Percentiles rank a stretch among this genome's conserved stretches.
These are phyloP conservation scores for Suhomyces vadensis DNA, from an alignment of 805 yeast species.

Conservation along the genomic window DNA sequence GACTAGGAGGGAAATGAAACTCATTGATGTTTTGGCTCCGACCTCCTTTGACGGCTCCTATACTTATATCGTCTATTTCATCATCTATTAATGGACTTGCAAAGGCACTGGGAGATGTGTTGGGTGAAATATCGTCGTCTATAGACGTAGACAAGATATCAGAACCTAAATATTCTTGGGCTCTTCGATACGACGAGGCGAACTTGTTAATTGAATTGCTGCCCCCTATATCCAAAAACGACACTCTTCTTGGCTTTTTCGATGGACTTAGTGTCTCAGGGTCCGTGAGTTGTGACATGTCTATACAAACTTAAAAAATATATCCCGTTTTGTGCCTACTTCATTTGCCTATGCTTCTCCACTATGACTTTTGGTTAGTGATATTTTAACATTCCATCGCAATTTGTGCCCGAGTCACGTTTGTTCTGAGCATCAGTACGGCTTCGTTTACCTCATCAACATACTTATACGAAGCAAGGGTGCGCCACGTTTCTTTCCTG, in stretches of 20 bases:
- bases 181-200: conserved; percentile 41
- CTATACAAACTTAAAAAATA: too few relatives aligned
- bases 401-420: too few relatives aligned
- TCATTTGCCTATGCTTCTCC: too few relatives aligned
- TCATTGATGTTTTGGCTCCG: conserved; percentile 2
- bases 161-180: conserved; percentile 27
- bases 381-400: too few relatives aligned
- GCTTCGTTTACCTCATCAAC: too few relatives aligned
- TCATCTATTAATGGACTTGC: conserved; percentile 12
- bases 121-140: conserved; percentile 23
- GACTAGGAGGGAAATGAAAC: conserved; percentile 5
- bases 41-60: background rate
- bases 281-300: background rate
- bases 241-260: conserved; percentile 20
- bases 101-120: conserved; percentile 19
- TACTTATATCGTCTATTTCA: conserved; percentile 6
- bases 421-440: too few relatives aligned
- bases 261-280: background rate
- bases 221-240: conserved; percentile 37
- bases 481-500: too few relatives aligned
- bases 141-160: conserved; percentile 11
- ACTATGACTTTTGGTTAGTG: too few relatives aligned
- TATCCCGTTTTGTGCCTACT: too few relatives aligned
- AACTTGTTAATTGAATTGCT: conserved; percentile 40
- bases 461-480: too few relatives aligned